Evolutionary conservation across 768 basidiomycete genomes (phyloP).

Genomic region (Dentipellis fragilis): DNA sequence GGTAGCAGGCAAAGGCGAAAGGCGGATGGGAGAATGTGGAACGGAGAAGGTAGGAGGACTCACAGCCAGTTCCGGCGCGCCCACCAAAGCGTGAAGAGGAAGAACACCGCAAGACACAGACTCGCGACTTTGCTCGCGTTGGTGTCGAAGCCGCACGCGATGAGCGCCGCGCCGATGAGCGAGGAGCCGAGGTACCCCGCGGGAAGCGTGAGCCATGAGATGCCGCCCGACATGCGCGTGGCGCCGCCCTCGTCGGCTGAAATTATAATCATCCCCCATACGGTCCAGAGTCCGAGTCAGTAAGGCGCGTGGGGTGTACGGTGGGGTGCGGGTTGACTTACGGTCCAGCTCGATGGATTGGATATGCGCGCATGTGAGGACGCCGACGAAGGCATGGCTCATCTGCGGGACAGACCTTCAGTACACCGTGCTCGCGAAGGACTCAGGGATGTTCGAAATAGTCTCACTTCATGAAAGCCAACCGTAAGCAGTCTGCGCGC

Average conservation of each 20-base stretch:
- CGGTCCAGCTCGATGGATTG: slow-evolving; percentile 83
- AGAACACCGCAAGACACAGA: slow-evolving; percentile 74
- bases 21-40: background rate
- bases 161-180: slow-evolving; percentile 78
- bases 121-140: slow-evolving; percentile 82
- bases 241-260: slow-evolving; percentile 85
- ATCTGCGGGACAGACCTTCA: slow-evolving; percentile 35
- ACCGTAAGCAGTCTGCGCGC: slow-evolving; percentile 62
- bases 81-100: slow-evolving; percentile 86
- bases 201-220: slow-evolving; percentile 72
- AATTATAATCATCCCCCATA: background rate
- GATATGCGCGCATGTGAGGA: slow-evolving; percentile 79
- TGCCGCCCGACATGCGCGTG: slow-evolving; percentile 81
- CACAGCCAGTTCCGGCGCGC: slow-evolving; percentile 67
- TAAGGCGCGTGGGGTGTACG: background rate
- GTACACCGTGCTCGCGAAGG: background rate
- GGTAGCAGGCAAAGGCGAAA: too few relatives aligned
- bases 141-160: slow-evolving; percentile 83
- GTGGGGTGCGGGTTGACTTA: slow-evolving; percentile 40
- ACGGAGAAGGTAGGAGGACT: slow-evolving; percentile 15
- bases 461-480: slow-evolving; percentile 74
- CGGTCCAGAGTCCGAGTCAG: background rate
- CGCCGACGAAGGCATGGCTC: slow-evolving; percentile 76
- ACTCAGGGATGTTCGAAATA: background rate
- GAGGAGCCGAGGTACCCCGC: slow-evolving; percentile 83